Base-by-base conservation (phyloP, 163 green algal genomes). In the Scenedesmus sp. region DNA sequence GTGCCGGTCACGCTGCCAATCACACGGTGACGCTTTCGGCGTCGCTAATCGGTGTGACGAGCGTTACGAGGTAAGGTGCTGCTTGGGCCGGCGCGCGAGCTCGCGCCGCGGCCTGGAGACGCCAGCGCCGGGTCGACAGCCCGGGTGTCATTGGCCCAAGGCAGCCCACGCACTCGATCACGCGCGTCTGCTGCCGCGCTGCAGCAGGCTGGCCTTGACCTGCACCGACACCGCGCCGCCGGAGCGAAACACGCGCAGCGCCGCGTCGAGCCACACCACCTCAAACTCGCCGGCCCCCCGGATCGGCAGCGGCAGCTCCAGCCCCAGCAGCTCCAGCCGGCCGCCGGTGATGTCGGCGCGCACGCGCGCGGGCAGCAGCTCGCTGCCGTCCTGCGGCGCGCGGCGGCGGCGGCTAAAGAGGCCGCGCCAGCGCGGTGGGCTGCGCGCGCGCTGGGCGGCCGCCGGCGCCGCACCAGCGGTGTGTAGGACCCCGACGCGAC, bases 401-500 rank as follows among this genome's bases (percentile, higher is more conserved):
- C 20, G 11, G 34, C 39, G 45, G 34, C 22, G 28, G 63, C 31
- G 39, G 39, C 39, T 6, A 10, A 6, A 47, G 39, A 6, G 39
- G 39, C 39, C 6, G 39, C 39, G 39, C 39, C 39, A 47, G 39
- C 39, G 10, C 7, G 7, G n/a, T 7, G 5, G 44, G 11, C 5
- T 31, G 28, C 28, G 28, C 13, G 56, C 26, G 11, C 28, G 28
- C 7, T 10, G 10, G 39, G 39, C 39, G 39, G 10, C 39, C 10
- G n/a, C n/a, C n/a, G n/a, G n/a, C n/a, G n/a, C n/a, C n/a, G n/a
- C 18, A 85, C 82, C 82, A 83, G 45, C 2, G 82, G 70, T 33
- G 82, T 63, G 56, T 87, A 87, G 1, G 57, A 85, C 31, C 82
- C 82, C n/a, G 60, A 63, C 31, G 82, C 82, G 13, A 67, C 60